phyloP scores from a whole-genome alignment of 2,329 filamentous ascomycete species.

The Aureobasidium pullulans region DNA sequence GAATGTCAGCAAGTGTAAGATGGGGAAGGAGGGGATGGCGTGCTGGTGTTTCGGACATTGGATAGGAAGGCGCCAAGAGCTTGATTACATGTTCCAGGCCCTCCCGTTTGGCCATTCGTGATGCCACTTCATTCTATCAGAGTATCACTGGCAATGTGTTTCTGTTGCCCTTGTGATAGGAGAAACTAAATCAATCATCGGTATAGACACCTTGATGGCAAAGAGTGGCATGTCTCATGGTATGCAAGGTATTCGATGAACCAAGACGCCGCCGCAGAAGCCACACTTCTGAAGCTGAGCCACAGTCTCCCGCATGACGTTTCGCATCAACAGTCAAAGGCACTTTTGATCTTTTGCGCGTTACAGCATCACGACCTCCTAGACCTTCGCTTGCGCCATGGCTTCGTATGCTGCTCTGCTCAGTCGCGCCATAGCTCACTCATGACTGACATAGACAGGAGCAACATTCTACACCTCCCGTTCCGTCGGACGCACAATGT shows the following conservation, averaged over 20 bases:
- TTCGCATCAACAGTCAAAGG: neutral
- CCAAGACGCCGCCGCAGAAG: neutral
- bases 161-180: too few relatives aligned
- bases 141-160: too few relatives aligned
- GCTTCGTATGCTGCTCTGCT: neutral
- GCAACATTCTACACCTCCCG: slow-evolving; percentile 68
- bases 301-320: slow-evolving; percentile 3
- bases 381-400: neutral
- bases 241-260: too few relatives aligned
- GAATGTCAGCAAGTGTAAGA: neutral
- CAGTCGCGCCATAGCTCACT: neutral
- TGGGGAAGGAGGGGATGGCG: slow-evolving; percentile 3
- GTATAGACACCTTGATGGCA: too few relatives aligned
- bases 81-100: slow-evolving; percentile 4
- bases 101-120: neutral
- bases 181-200: too few relatives aligned
- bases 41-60: neutral
- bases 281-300: neutral
- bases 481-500: slow-evolving; percentile 80
- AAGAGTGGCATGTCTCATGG: too few relatives aligned
- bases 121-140: too few relatives aligned
- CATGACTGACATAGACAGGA: neutral
- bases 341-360: neutral
- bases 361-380: neutral
- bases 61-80: slow-evolving; percentile 1